Conservation (phyloP, 208 protist genomes). For the Acanthamoeba castellanii region DNA sequence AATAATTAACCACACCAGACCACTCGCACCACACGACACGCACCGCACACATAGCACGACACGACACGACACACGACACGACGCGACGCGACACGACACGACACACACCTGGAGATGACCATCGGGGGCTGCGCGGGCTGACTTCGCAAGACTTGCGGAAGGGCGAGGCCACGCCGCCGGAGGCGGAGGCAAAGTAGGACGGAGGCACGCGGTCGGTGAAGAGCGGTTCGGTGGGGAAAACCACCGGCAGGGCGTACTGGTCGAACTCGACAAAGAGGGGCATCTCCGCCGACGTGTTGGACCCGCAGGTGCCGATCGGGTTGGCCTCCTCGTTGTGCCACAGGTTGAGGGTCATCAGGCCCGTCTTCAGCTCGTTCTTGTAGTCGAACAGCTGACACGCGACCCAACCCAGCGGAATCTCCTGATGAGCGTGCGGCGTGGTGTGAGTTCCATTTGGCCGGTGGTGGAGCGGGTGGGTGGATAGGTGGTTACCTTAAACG, state of each 20-base stretch:
- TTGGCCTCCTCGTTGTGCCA: conserved; percentile 84
- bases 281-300: neutral
- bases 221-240: conserved; percentile 59
- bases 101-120: neutral
- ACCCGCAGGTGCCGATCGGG: conserved; percentile 75
- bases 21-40: no score
- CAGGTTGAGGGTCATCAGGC: conserved; percentile 67
- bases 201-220: conserved; percentile 38
- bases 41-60: no score
- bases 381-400: conserved; percentile 67
- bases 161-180: neutral
- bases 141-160: no score
- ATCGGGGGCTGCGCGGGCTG: neutral
- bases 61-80: no score
- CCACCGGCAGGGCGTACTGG: conserved; percentile 34
- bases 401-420: conserved; percentile 36
- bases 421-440: neutral
- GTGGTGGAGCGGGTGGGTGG: no score
- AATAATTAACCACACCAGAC: no score
- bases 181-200: neutral
- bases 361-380: conserved; percentile 55
- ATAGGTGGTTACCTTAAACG: neutral
- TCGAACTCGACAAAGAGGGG: conserved; percentile 52
- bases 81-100: neutral
- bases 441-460: no score